A percentile compares a stretch with the other conserved stretches of the same genome.
Evolutionary conservation across 1,139 yeast genomes (phyloP).

Genomic region (Yamadazyma pseudoaaseri): DNA sequence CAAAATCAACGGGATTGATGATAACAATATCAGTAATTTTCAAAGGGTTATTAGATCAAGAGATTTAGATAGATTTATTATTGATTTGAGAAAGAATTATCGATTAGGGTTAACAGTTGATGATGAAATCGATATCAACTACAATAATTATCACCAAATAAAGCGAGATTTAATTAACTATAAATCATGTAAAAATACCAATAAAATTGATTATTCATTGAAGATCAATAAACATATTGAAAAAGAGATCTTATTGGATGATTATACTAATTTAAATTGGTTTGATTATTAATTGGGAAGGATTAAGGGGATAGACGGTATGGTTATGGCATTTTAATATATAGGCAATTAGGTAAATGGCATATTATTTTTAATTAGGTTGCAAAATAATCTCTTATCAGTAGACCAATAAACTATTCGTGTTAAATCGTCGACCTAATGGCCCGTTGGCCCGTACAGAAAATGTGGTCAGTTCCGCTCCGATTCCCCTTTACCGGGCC

Average conservation of each 20-base stretch:
- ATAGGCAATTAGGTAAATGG: no score
- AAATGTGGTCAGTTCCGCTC: background rate
- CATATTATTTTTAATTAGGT: no score
- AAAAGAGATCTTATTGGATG: slow-evolving; percentile 13
- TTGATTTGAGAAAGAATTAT: slow-evolving; percentile 29
- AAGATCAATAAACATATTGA: slow-evolving; percentile 7
- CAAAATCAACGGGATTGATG: slow-evolving; percentile 34
- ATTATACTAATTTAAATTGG: slow-evolving; percentile 17
- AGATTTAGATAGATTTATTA: slow-evolving; percentile 27
- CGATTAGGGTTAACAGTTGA: slow-evolving; percentile 30
- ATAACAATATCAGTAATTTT: slow-evolving; percentile 25
- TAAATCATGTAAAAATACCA: slow-evolving; percentile 1
- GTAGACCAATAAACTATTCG: slow-evolving; percentile 1
- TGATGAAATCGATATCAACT: slow-evolving; percentile 17
- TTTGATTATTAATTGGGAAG: slow-evolving; percentile 14
- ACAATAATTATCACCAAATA: slow-evolving; percentile 1
- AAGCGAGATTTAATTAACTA: slow-evolving; percentile 1
- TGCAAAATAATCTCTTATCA: background rate
- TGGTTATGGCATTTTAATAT: background rate
- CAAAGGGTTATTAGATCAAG: slow-evolving; percentile 26
- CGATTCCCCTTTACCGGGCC: slow-evolving; percentile 2
- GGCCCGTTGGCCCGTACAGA: background rate
- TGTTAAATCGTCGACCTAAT: background rate
- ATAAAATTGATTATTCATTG: slow-evolving; percentile 8
- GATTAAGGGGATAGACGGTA: no score